Base-by-base conservation (phyloP, 768 basidiomycete species). In the Rhodotorula graminis region DNA sequence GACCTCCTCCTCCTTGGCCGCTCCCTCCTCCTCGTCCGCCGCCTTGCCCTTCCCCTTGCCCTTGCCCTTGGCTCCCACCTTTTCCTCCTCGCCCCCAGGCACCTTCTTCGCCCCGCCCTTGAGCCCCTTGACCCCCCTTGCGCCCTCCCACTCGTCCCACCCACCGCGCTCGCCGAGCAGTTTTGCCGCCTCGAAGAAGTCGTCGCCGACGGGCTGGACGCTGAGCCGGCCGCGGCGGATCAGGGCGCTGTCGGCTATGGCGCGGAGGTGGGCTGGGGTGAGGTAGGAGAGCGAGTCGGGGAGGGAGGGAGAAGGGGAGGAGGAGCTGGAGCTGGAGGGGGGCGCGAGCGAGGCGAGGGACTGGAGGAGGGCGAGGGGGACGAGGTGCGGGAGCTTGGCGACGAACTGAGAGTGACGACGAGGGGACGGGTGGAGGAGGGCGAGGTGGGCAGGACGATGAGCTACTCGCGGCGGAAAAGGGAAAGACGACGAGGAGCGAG, bases 211-310 rank as follows among this genome's bases (percentile, higher is more conserved):
- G 10, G 87, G 85, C 81, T 97, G 93, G 2, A 97, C 92, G 78
- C 92, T 94, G 56, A 96, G 84, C 65, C 93, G 83, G 8, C 93
- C 92, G 27, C 90, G 85, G 21, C 84, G 89, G 23, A 95, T 85
- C 31, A 97, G 83, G 62, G 88, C 85, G 91, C 93, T 94, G 16
- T 25, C 7, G 18, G 59, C 64, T 33, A 80, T 71, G 56, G 74
- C 56, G 53, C 49, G 29, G 46, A 70, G 49, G 56, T 78, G 67
- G 21, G 56, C 27, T n/a, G 31, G 25, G 42, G 47, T 65, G 52
- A 79, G 53, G 63, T 59, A 70, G 40, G 69, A 33, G 18, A 31
- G 56, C 33, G 47, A 66, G 4, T 40, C 76, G 8, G 81, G 68
- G n/a, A 72, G 40, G 67, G 53, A 72, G 46, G 37, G 64, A 33